Evolutionary conservation across 2,329 filamentous ascomycete genomes (phyloP).

Genomic region (Onygena corvina): DNA sequence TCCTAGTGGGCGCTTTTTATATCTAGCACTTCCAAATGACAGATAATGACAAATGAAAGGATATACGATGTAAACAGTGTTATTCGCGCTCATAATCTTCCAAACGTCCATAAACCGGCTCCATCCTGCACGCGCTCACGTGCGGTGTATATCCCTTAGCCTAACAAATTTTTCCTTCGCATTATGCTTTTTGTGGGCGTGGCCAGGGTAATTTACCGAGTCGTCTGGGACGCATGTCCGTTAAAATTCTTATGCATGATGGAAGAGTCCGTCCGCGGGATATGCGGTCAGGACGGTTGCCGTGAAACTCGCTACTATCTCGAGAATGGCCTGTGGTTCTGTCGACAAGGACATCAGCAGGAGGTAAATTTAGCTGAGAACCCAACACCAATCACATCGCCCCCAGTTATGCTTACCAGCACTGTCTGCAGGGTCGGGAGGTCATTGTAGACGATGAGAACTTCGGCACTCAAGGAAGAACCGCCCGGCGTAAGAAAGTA

Average conservation of each 20-base stretch:
- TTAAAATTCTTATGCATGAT: slow-evolving; percentile 17
- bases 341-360: slow-evolving; percentile 66
- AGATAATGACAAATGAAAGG: slow-evolving; percentile 7
- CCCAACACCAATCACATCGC: not conserved
- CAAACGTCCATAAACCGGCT: no score
- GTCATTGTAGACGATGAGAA: slow-evolving; percentile 54
- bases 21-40: not conserved
- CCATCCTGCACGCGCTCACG: no score
- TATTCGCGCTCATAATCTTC: no score
- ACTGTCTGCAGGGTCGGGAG: slow-evolving; percentile 28
- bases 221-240: not conserved
- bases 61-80: slow-evolving; percentile 5
- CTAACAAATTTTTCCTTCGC: no score
- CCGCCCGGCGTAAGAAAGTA: slow-evolving; percentile 45
- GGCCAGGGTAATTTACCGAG: slow-evolving; percentile 3
- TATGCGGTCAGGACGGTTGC: slow-evolving; percentile 51
- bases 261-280: slow-evolving; percentile 37
- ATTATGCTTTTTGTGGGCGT: slow-evolving; percentile 3
- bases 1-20: slow-evolving; percentile 1
- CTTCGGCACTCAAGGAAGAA: slow-evolving; percentile 51
- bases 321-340: slow-evolving; percentile 66
- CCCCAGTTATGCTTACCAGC: not conserved
- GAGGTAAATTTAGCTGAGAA: slow-evolving; percentile 41
- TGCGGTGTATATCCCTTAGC: no score
- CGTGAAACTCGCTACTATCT: slow-evolving; percentile 60